Base-by-base conservation (phyloP, 2,329 filamentous ascomycete species). In the Venturia carpophila region DNA sequence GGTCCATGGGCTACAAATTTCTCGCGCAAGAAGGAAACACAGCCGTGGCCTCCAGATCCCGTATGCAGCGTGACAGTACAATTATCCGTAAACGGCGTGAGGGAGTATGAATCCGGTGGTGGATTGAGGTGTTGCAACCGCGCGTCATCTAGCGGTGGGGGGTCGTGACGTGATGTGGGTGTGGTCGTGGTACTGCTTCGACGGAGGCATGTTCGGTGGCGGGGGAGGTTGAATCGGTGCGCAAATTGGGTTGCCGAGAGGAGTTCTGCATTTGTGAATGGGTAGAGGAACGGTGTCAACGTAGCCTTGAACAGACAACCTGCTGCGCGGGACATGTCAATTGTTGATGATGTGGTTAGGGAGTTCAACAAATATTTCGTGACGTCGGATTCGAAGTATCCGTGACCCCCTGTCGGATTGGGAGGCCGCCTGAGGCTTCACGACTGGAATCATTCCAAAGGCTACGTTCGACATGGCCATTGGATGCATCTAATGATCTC, bases 11-110 rank as follows among this genome's bases (percentile, higher is more conserved):
- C 85, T 39, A 97, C 82, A 75, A 90, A 97, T 68, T 93, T 93
- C 71, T 99, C 94, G 24, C 93, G 88, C 55, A 95, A 79, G 74
- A 97, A 99, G 0, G 94, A 94, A 62, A 97, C 91, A 73, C 94
- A 99, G 68, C 94, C 94, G 72, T 94, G 87, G 10, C 94, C 94
- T 34, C 94, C 94, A 1, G 81, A 78, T 10, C 94, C 94, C 21
- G 92, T 89, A 70, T 89, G 83, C 3, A 97, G 76, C 0, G 85
- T 89, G 37, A 97, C 77, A 9, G 85, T 84, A 65, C 92, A 92
- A 74, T 90, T 89, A 77, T 99, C 94, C 65, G 90, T 87, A 73
- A 99, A 99, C 56, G 87, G 88, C 4, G 91, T 86, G 41, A 87
- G 81, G 19, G 89, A 84, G 76, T 95, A 97, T 75, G 96, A 91